Evolutionary conservation across 306 rosid genomes (phyloP), one percentile per base, ranked within the genome.

Genomic region (Sesbania bispinosa): DNA sequence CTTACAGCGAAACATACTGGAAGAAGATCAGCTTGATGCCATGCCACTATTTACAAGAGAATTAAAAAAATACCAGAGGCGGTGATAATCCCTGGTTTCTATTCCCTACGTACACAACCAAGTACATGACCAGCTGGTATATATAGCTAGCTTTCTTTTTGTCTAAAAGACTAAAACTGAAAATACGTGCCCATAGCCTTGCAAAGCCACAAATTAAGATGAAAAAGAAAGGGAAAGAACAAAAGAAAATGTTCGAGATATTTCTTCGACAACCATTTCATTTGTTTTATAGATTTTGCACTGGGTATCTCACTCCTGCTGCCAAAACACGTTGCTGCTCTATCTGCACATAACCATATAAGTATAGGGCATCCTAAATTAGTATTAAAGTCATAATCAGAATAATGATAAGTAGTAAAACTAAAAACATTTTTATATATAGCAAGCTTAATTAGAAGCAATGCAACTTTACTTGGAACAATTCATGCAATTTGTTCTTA

Each of bases 321-420:
- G 90, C 93, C 84, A 92, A 70, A 4, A 83, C 93, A 78, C 96
- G 73, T 69, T 92, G 98, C 84, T 92, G 98, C 84, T 92, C 89
- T 55, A 90, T 81, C 98, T 92, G 87, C 65, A 61, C 24, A 38
- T 27, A 35, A 38, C 1, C 71, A 64, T 9, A 27, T 4, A 2
- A 4, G 4, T 15, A n/a, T n/a, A n/a, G n/a, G n/a, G n/a, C 1
- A 60, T 47, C 20, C 1, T 51, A 4, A 18, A 11, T 57, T 10
- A 27, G 35, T 4, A 20, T 45, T n/a, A n/a, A n/a, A n/a, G n/a
- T n/a, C 19, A 19, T 29, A 27, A 55, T 29, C 4, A 24, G 7
- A 6, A 6, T 47, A 7, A 47, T 47, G 18, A 16, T 47, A 18
- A n/a, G n/a, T 26, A 26, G 16, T 47, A 8, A 18, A 15, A 3